Evolutionary conservation across 306 rosid species (phyloP).

Genomic region (Sicyos baderoa): DNA sequence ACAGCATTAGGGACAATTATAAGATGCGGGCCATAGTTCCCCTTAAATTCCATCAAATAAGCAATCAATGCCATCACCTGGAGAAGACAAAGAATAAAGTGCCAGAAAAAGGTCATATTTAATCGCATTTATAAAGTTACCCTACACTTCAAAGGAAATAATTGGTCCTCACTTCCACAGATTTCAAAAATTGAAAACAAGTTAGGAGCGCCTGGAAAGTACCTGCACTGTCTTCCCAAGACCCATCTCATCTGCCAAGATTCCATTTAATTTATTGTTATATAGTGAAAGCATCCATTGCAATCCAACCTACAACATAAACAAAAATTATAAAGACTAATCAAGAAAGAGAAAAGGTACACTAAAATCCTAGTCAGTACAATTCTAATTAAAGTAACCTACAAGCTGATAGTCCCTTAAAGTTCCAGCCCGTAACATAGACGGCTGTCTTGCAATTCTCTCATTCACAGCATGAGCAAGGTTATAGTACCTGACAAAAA

Average conservation of each 20-base stretch:
- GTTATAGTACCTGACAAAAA: slow-evolving; percentile 67
- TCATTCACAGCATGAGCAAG: slow-evolving; percentile 98
- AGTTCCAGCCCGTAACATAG: slow-evolving; percentile 86
- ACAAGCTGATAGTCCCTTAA: slow-evolving; percentile 98
- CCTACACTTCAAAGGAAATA: not conserved
- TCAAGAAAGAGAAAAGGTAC: not conserved
- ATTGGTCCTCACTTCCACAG: slow-evolving; percentile 4
- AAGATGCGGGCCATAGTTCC: slow-evolving; percentile 98
- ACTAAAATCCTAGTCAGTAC: slow-evolving; percentile 17
- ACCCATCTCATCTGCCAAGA: slow-evolving; percentile 99
- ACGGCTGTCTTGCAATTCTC: slow-evolving; percentile 75
- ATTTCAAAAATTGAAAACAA: not conserved
- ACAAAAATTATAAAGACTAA: slow-evolving; percentile 13
- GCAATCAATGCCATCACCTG: slow-evolving; percentile 99
- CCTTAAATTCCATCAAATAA: slow-evolving; percentile 95
- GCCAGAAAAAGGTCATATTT: not conserved
- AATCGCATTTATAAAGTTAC: not conserved
- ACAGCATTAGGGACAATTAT: slow-evolving; percentile 98
- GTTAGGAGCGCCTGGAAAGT: slow-evolving; percentile 15
- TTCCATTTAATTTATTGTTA: slow-evolving; percentile 96
- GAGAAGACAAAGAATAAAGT: slow-evolving; percentile 17
- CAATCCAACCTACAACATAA: slow-evolving; percentile 70
- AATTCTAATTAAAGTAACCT: slow-evolving; percentile 33
- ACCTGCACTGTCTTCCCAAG: slow-evolving; percentile 99
- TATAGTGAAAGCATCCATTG: slow-evolving; percentile 99